phyloP scores from a whole-genome alignment of 441 rosid genomes.

The Erodium moschatum region DNA sequence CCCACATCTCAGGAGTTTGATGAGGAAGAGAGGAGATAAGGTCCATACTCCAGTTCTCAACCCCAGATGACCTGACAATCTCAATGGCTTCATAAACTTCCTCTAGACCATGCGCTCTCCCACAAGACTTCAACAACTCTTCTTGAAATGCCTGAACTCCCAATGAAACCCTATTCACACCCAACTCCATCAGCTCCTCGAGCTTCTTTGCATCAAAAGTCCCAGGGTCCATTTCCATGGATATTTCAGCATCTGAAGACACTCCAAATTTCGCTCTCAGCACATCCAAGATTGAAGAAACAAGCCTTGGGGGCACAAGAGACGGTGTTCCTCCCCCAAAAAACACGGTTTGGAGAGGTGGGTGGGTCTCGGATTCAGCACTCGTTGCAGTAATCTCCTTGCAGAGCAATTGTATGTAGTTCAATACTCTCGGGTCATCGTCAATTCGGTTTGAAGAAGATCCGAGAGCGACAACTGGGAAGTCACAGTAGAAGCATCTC shows the following conservation, averaged over 20 bases:
- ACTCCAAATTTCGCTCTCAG: constrained; percentile 53
- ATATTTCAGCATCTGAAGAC: constrained; percentile 54
- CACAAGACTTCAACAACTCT: constrained; percentile 70
- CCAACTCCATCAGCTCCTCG: constrained; percentile 44
- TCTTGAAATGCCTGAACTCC: constrained; percentile 94
- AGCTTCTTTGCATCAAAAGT: constrained; percentile 59
- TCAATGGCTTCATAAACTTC: constrained; percentile 69
- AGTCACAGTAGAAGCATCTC: constrained; percentile 90
- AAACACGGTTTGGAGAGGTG: constrained; percentile 67
- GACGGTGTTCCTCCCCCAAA: constrained; percentile 98
- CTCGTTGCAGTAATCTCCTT: constrained; percentile 62
- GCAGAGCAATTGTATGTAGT: constrained; percentile 51
- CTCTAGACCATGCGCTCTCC: constrained; percentile 77
- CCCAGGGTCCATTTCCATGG: constrained; percentile 97
- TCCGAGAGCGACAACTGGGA: constrained; percentile 80
- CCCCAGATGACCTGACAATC: constrained; percentile 49
- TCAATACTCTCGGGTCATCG: constrained; percentile 57
- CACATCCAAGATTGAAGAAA: constrained; percentile 50
- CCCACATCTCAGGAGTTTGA: constrained; percentile 78
- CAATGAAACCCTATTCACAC: constrained; percentile 85
- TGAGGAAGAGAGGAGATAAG: constrained; percentile 87
- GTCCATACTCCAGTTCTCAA: constrained; percentile 88
- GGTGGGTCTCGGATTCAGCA: constrained; percentile 28
- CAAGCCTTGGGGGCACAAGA: constrained; percentile 65
- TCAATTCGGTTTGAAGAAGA: constrained; percentile 34